These are phyloP conservation scores for Uronychia setigera DNA, from an alignment of 73 alveolate species.

Conservation along the genomic window DNA sequence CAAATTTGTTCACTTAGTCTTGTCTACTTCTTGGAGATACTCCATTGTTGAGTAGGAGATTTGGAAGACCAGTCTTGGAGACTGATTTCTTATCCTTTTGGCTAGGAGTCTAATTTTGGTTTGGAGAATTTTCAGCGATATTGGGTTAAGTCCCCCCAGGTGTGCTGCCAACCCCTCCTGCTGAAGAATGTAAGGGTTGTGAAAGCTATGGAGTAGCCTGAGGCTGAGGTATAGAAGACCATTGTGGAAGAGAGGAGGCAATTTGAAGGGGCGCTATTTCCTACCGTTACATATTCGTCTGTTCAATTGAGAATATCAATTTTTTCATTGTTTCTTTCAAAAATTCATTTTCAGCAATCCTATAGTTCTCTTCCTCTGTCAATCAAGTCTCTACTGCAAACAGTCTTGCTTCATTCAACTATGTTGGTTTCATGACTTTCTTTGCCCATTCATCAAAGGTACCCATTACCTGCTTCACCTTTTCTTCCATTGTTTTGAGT, in stretches of 20 bases:
- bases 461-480: slow-evolving; percentile 6
- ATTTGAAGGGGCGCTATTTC: no score
- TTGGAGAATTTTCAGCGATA: no score
- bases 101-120: no score
- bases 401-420: slow-evolving; percentile 35
- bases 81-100: no score
- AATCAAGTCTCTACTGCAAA: slow-evolving; percentile 33
- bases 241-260: no score
- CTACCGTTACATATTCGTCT: neutral
- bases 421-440: slow-evolving; percentile 46
- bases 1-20: neutral
- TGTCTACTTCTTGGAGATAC: neutral
- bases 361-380: slow-evolving; percentile 17
- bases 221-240: no score
- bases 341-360: neutral
- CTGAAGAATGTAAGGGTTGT: no score
- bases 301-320: slow-evolving; percentile 2
- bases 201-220: no score
- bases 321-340: slow-evolving; percentile 1
- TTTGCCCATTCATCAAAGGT: slow-evolving; percentile 38
- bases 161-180: no score
- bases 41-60: neutral
- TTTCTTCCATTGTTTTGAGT: neutral
- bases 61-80: no score
- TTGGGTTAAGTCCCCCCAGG: no score